Evolutionary conservation across 176 grass and related monocot genomes (phyloP), one percentile per base, ranked within the genome.

Genomic region (Eragrostis nindensis): DNA sequence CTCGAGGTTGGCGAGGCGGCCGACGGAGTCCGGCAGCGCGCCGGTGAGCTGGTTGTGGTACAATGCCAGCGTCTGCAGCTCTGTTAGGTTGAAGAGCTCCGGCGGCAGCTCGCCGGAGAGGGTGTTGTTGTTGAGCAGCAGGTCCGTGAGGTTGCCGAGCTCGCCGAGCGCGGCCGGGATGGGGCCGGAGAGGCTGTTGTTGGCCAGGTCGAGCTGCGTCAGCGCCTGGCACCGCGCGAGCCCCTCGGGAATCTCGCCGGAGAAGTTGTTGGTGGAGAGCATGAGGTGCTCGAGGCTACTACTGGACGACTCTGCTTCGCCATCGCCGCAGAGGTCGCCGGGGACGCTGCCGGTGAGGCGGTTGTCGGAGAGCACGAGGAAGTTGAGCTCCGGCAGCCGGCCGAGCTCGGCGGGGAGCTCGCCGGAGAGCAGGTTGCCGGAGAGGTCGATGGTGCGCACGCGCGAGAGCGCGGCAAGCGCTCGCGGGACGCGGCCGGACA

Each of bases 221-320:
- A 99, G 89, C 26, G 74, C 54, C 3, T 8, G 74, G 88, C 96
- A 99, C 47, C 90, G 44, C 6, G 75, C 84, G 1, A 99, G 70
- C 38, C 90, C 80, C 14, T 66, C 79, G 18, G 96, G 96, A 66
- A 95, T 90, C 82, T 71, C 82, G 18, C 92, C 96, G 8, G 90
- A 86, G 79, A 99, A 84, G 72, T 93, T 99, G 88, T 99, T 99
- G 3, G 92, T 95, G 2, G 96, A 93, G 26, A 99, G 82, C 77
- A 93, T 72, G 62, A 99, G 88, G 68, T 93, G 88, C 79, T 93
- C 46, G 16, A 99, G 73, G 47, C 29, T 93, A 4, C 73, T 79
- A 7, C 17, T 19, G 8, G 6, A 11, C 0, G 80, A 59, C 71
- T 77, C 77, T 54, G 55, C 63, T 54, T 22, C 43, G 36, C 8